Base-by-base conservation (phyloP, 768 basidiomycete species). In the Lyophyllum decastes region DNA sequence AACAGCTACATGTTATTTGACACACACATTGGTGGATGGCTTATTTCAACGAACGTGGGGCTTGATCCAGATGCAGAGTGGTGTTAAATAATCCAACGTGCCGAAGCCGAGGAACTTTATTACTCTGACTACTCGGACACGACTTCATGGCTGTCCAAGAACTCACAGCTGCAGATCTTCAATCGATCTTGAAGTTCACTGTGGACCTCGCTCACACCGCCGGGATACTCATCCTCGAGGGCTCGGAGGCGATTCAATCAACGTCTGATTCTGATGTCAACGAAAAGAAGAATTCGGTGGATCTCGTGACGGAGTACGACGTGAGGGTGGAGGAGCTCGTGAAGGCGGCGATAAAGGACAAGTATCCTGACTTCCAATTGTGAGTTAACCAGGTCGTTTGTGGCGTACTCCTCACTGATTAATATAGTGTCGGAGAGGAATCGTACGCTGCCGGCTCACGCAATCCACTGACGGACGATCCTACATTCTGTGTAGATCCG, bases 401-500 rank as follows among this genome's bases (percentile, higher is more conserved):
- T 30, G 2, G 19, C 25, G 43, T 35, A 25, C 6, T 54, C 12
- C 22, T 27, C 35, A 25, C 35, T 60, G 38, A 52, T 9, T 46
- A 48, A 41, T 56, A 21, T 52, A 95, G 93, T 73, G 92, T 98
- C 57, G 96, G 96, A 55, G 96, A 99, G 69, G 96, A 98, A 74
- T 90, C 90, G 0, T 95, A 90, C 64, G 86, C 92, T 9, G 81
- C 88, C 4, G 92, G 92, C n/a, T 70, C 79, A 56, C 79, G 83
- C 27, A 79, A 81, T 19, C 79, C 86, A 11, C 72, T 96, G 55
- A 93, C 92, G 1, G 90, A 97, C 64, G 87, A 86, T 27, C 94
- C 95, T 4, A 98, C 96, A 0, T 99, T 91, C 77, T 97, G 96
- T 66, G 92, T 96, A 44, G 95, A 98, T 70, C 95, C 95, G 30